phyloP scores from a whole-genome alignment of 2,329 filamentous ascomycete genomes.

The Dendrostoma leiphaemia region DNA sequence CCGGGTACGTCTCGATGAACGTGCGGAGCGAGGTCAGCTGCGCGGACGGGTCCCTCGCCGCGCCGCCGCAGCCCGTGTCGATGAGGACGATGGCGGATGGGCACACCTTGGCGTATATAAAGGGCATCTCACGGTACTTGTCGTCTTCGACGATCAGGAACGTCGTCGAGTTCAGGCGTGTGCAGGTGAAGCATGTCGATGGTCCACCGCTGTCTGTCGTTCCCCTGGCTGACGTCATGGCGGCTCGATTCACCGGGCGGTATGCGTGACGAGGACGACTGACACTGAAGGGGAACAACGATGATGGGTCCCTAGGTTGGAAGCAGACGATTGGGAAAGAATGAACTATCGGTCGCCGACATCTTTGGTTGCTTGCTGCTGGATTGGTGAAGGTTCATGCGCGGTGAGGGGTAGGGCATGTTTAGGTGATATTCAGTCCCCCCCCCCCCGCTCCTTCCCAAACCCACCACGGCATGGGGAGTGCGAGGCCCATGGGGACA shows the following conservation, averaged over 20 bases:
- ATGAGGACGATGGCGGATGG: constrained; percentile 35
- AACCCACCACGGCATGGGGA: too few relatives aligned
- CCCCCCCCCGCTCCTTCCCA: too few relatives aligned
- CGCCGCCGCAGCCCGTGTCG: constrained; percentile 44
- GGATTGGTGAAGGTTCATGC: not conserved
- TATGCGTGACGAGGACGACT: too few relatives aligned
- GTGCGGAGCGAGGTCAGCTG: constrained; percentile 31
- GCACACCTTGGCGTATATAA: constrained; percentile 45
- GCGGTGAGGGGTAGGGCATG: not conserved
- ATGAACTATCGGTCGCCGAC: not conserved
- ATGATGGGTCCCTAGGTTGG: not conserved
- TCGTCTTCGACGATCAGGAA: constrained; percentile 44
- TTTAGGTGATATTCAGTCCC: too few relatives aligned
- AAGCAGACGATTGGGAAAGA: not conserved
- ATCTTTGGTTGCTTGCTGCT: not conserved
- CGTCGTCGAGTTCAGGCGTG: constrained; percentile 38
- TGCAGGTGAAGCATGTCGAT: constrained; percentile 14
- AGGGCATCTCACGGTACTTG: constrained; percentile 38
- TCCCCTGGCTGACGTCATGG: not conserved
- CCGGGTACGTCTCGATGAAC: constrained; percentile 39
- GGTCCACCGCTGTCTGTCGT: not conserved
- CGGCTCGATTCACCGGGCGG: too few relatives aligned
- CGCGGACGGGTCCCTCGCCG: constrained; percentile 26
- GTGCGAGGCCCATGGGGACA: too few relatives aligned
- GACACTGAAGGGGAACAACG: too few relatives aligned